Base-by-base conservation (phyloP, 495 filamentous ascomycete species). In the Hypoxylon fuscum region DNA sequence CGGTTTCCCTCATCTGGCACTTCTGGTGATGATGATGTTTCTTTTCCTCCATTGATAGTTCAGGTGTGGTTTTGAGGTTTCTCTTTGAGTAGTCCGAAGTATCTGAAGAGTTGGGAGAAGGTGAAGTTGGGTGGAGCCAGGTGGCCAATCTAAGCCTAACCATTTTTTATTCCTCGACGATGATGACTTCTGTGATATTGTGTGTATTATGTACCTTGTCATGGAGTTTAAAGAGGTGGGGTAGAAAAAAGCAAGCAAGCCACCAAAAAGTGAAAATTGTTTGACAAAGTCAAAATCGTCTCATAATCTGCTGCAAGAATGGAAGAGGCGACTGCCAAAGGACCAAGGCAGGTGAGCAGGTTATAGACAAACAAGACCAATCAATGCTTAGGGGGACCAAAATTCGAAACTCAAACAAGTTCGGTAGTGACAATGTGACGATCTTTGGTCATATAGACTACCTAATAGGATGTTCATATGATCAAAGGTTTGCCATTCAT, bases 21-120 rank as follows among this genome's bases (percentile, higher is more conserved):
- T 52, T 57, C 3, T 40, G 51, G 8, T 37, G 45, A 10, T 61
- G 50, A 18, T 27, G 45, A 9, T 53, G 40, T 21, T 41, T 61
- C 38, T 57, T 50, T 34, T 64, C 63, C 4, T n/a, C 18, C 14
- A 29, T 25, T 38, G 57, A 23, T 34, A 53, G 18, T 40, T 61
- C 51, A 8, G 45, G 10, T 12, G 53, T 18, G 5, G 57, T 32
- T 14, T 25, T 61, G 17, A 67, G 57, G 55, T 69, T 72, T 43
- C 60, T 55, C 64, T 74, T 77, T 58, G 66, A 74, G 57, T 38
- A 37, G 29, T 74, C 73, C n/a, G n/a, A n/a, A 3, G 58, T 42
- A 20, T 67, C 58, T 41, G 52, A 21, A 43, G 56, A 21, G 29
- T 35, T 45, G 21, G 59, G 35, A 48, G 44, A 43, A 17, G 68